Conservation (phyloP, 73 alveolate genomes). For the Tetrahymena thermophila region DNA sequence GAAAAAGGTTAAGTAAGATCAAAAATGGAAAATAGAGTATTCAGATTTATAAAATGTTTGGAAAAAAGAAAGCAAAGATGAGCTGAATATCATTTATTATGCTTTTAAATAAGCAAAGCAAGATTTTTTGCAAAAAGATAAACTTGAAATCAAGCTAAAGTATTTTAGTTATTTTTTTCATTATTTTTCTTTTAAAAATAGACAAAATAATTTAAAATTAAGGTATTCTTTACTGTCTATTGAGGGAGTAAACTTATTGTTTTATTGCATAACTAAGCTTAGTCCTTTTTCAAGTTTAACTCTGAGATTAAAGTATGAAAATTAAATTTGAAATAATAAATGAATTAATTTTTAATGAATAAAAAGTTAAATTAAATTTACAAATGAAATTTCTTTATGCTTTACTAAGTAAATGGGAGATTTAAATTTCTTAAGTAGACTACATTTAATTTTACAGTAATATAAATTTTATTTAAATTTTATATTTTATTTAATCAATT, state of each 20-base stretch:
- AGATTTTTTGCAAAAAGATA: background rate
- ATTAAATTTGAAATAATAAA: background rate
- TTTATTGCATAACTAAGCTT: background rate
- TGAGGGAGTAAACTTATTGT: background rate
- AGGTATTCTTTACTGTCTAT: background rate
- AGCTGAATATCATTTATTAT: background rate
- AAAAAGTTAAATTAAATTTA: background rate
- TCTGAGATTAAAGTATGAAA: background rate
- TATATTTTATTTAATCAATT: too few species aligned
- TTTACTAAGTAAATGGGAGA: background rate
- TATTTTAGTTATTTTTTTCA: background rate
- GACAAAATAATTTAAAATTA: background rate
- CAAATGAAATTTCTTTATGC: background rate
- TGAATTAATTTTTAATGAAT: background rate
- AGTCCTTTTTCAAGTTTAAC: background rate
- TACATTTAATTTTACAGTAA: background rate
- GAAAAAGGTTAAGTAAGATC: background rate
- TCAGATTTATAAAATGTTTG: background rate
- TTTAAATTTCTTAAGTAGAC: too few species aligned
- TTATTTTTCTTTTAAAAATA: background rate
- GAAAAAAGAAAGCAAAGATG: background rate
- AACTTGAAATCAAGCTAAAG: background rate
- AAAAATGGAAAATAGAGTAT: background rate
- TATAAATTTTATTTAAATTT: too few species aligned
- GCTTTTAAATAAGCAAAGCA: background rate